Evolutionary conservation across 176 grass and related monocot species (phyloP), one percentile per base, ranked within the genome.

Genomic region (Areca catechu): DNA sequence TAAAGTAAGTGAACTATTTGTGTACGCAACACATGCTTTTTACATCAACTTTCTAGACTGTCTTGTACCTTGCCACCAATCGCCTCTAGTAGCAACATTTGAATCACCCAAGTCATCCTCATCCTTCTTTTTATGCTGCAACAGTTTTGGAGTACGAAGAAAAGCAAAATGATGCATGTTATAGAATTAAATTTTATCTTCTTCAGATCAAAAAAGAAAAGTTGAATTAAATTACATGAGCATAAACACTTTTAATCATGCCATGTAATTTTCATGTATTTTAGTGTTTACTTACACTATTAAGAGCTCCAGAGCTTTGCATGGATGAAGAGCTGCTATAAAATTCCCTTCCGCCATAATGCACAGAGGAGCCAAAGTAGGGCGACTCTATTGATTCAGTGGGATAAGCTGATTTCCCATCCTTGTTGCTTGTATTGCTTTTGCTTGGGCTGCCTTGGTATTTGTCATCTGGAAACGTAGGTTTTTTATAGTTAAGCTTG

Each of bases 1-100:
- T 51, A 63, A 43, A 61, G 47, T 5, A 49, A 47, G 28, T 56
- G 12, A 17, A 51, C 56, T 20, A 22, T 60, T 25, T 6, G 16
- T 58, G 12, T 49, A 14, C 12, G 22, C 20, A 57, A 15, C 16
- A 10, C 17, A 20, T 7, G 51, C 17, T 54, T 9, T 18, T 19
- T 20, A 19, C 16, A 20, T 20, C 4, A 19, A 60, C 15, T 62
- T 49, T 4, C 48, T 22, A 63, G 10, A 50, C 49, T 57, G 20
- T 14, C 9, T 5, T 58, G 75, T 91, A 97, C 87, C 93, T 97
- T 92, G 93, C 87, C 93, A 92, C 93, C 93, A 92, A 68, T 97
- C 82, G 2, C 93, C 93, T 73, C 89, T 85, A 60, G 83, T 92
- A 77, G 86, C 93, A 51, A 49, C 16, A 16, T 53, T 22, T 5